Evolutionary conservation across 2,329 filamentous ascomycete species (phyloP).

Genomic region (Onygena corvina): DNA sequence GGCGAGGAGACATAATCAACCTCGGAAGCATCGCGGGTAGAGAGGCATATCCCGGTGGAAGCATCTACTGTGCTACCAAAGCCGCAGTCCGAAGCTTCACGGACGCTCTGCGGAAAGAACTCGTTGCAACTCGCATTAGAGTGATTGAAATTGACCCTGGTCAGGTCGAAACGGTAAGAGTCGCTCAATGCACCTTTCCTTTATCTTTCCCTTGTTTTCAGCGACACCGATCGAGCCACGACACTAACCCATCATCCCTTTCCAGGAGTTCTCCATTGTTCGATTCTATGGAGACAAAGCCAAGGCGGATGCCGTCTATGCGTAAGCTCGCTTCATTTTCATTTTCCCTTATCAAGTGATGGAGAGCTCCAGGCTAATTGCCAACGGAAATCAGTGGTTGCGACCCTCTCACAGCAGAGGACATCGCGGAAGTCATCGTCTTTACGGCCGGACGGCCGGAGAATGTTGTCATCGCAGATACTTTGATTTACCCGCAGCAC

Average conservation of each 20-base stretch:
- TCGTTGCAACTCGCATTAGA: constrained; percentile 66
- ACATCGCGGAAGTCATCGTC: constrained; percentile 82
- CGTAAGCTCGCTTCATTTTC: constrained; percentile 39
- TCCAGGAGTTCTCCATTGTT: constrained; percentile 72
- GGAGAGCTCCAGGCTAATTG: constrained; percentile 8
- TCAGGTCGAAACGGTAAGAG: constrained; percentile 69
- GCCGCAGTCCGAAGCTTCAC: constrained; percentile 78
- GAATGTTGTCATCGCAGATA: constrained; percentile 84
- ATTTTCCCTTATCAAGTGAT: not conserved
- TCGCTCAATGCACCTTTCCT: not conserved
- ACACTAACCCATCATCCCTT: constrained; percentile 1
- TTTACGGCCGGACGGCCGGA: constrained; percentile 73
- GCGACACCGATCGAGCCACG: not conserved
- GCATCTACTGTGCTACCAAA: constrained; percentile 90
- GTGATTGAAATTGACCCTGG: constrained; percentile 85
- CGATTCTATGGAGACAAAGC: constrained; percentile 77
- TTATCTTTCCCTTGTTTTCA: not conserved
- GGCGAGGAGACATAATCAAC: constrained; percentile 87
- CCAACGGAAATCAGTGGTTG: constrained; percentile 42
- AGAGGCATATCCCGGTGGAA: constrained; percentile 71
- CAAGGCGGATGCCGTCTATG: constrained; percentile 84
- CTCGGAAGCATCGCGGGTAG: constrained; percentile 85
- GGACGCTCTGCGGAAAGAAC: constrained; percentile 68
- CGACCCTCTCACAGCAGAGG: constrained; percentile 75
- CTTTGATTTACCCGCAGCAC: constrained; percentile 75